Evolutionary conservation across 2,329 filamentous ascomycete species (phyloP).

Genomic region (Exophiala calicioides): DNA sequence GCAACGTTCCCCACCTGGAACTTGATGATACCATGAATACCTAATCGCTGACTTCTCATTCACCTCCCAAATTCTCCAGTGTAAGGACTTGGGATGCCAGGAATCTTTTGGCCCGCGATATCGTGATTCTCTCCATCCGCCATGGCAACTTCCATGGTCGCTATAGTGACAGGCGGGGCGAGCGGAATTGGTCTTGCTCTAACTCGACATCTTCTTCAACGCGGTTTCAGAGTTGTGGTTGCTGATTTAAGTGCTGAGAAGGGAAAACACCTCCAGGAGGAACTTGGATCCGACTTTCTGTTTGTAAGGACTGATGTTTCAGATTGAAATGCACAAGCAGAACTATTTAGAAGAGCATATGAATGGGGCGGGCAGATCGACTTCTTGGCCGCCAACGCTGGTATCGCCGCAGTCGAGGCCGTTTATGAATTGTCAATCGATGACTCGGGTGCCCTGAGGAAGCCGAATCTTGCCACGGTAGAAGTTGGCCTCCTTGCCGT

Average conservation of each 20-base stretch:
- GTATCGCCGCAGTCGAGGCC: conserved; percentile 23
- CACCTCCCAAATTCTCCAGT: no score
- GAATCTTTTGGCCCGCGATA: no score
- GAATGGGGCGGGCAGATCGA: conserved; percentile 45
- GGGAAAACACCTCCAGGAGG: conserved; percentile 2
- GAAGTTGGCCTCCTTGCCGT: no score
- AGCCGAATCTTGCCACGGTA: conserved; percentile 4
- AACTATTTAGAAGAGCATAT: conserved; percentile 45
- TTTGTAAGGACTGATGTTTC: conserved; percentile 47
- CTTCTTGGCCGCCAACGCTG: conserved; percentile 52
- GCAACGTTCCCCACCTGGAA: no score
- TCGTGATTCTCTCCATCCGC: no score
- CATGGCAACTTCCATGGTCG: background rate
- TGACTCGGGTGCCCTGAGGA: background rate
- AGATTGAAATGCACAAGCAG: conserved; percentile 46
- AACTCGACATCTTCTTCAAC: conserved; percentile 38
- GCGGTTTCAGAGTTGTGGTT: conserved; percentile 46
- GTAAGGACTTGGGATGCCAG: no score
- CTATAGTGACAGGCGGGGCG: conserved; percentile 28
- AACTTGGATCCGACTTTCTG: conserved; percentile 8
- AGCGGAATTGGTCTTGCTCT: conserved; percentile 43
- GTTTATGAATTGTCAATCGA: conserved; percentile 6
- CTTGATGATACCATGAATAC: no score
- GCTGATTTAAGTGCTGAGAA: conserved; percentile 28
- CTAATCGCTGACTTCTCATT: no score